phyloP scores from a whole-genome alignment of 495 filamentous ascomycete species.

The Annulohypoxylon moriforme region DNA sequence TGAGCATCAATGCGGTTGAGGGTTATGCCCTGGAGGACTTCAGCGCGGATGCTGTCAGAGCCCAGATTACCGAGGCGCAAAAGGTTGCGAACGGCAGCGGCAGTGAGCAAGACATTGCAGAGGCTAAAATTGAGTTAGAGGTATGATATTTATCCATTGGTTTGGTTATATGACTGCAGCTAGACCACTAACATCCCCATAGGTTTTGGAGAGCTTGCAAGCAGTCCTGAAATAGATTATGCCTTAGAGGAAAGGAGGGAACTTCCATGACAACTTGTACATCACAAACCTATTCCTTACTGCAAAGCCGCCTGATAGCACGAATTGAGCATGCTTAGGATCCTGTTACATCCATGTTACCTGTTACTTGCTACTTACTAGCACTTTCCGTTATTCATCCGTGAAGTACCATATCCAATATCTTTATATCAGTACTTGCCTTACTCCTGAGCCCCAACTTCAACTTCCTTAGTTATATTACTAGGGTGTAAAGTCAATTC shows the following conservation, averaged over 20 bases:
- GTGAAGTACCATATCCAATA: too few relatives aligned
- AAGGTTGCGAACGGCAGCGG: constrained; percentile 91
- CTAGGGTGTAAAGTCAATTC: constrained; percentile 2
- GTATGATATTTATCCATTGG: constrained; percentile 59
- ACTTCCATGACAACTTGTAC: constrained; percentile 43
- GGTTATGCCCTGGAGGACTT: constrained; percentile 95
- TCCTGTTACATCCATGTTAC: neutral
- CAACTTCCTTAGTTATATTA: constrained; percentile 29
- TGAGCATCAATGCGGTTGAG: constrained; percentile 98
- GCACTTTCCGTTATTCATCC: constrained; percentile 8
- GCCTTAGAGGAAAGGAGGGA: constrained; percentile 31
- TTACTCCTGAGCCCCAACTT: neutral
- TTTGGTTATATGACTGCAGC: neutral
- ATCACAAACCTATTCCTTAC: constrained; percentile 47
- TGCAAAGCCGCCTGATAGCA: constrained; percentile 30
- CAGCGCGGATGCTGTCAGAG: constrained; percentile 82
- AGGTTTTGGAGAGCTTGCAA: constrained; percentile 82
- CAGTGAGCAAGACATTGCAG: constrained; percentile 96
- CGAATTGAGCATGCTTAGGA: constrained; percentile 42
- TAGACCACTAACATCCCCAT: constrained; percentile 39
- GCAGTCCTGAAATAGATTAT: constrained; percentile 74
- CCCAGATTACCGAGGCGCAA: constrained; percentile 90
- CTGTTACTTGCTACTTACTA: neutral
- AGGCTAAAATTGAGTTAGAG: constrained; percentile 99
- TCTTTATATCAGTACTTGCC: constrained; percentile 22